Percentiles rank a stretch among this genome's conserved stretches.
Conservation (phyloP, 2,329 filamentous ascomycete genomes). For the Monilinia aucupariae region DNA sequence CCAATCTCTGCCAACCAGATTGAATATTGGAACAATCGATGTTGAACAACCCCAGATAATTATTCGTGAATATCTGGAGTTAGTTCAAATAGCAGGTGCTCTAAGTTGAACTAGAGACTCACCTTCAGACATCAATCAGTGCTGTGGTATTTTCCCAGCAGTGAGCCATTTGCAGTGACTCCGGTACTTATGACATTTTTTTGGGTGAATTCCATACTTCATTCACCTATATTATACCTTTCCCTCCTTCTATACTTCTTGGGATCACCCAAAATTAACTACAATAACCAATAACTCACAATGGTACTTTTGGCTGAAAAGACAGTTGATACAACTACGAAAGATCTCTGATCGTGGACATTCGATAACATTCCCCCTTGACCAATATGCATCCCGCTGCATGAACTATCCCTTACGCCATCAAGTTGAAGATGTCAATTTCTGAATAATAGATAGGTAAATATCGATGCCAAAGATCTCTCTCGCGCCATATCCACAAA, state of each 20-base stretch:
- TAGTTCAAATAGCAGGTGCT: no score
- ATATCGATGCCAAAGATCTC: conserved; percentile 27
- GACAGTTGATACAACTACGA: conserved; percentile 20
- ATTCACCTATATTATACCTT: not conserved
- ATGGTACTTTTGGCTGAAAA: conserved; percentile 17
- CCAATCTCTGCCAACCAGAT: not conserved
- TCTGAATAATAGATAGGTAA: conserved; percentile 25
- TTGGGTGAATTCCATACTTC: not conserved
- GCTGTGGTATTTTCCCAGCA: no score
- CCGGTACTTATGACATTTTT: not conserved
- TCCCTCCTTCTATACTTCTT: not conserved
- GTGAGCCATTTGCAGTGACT: not conserved
- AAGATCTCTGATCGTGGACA: conserved; percentile 30
- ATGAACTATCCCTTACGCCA: not conserved
- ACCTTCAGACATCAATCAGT: not conserved
- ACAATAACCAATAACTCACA: not conserved
- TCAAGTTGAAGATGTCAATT: not conserved
- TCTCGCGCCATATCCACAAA: conserved; percentile 29
- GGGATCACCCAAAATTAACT: not conserved
- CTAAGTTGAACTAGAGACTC: no score
- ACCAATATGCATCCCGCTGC: conserved; percentile 24
- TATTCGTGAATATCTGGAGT: no score
- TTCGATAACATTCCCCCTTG: conserved; percentile 27
- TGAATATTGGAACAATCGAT: not conserved
- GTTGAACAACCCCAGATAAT: no score